These are phyloP conservation scores for Lactifluus echinatus DNA, from an alignment of 768 basidiomycete species.

Conservation along the genomic window DNA sequence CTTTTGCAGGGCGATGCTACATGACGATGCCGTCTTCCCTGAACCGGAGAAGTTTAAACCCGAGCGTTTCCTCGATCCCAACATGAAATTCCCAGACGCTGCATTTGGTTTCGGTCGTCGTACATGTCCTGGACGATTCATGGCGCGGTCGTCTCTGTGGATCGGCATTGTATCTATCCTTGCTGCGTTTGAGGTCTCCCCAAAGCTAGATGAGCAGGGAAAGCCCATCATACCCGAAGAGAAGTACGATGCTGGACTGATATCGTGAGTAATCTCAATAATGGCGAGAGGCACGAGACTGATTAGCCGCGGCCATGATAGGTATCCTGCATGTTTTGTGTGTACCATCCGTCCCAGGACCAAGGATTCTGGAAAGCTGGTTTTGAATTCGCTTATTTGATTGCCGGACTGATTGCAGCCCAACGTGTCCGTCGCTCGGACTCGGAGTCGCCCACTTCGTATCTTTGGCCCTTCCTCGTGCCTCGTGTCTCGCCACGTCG, in stretches of 20 bases:
- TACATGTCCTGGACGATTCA: conserved; percentile 25
- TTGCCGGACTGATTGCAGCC: background rate
- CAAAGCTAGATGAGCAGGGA: conserved; percentile 7
- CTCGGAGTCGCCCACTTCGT: too few species aligned
- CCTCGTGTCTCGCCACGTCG: too few species aligned
- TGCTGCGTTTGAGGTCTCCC: conserved; percentile 4
- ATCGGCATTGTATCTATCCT: conserved; percentile 9
- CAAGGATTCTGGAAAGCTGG: background rate
- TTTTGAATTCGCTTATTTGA: conserved; percentile 2
- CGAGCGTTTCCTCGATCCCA: conserved; percentile 26
- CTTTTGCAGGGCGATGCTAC: conserved; percentile 26
- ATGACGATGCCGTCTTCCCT: conserved; percentile 28
- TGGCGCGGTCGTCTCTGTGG: conserved; percentile 11
- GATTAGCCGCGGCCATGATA: background rate
- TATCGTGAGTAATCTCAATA: conserved; percentile 5
- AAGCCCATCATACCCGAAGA: conserved; percentile 4
- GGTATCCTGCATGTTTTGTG: background rate
- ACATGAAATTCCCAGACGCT: background rate
- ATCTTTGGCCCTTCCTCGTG: too few species aligned
- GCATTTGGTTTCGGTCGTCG: conserved; percentile 17
- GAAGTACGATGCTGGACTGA: conserved; percentile 7
- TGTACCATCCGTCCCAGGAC: background rate
- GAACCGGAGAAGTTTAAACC: conserved; percentile 33
- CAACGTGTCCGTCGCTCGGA: too few species aligned
- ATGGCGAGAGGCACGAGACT: background rate